These are phyloP conservation scores for Paecilomyces fulvus DNA, from an alignment of 2,329 filamentous ascomycete species.

Conservation along the genomic window DNA sequence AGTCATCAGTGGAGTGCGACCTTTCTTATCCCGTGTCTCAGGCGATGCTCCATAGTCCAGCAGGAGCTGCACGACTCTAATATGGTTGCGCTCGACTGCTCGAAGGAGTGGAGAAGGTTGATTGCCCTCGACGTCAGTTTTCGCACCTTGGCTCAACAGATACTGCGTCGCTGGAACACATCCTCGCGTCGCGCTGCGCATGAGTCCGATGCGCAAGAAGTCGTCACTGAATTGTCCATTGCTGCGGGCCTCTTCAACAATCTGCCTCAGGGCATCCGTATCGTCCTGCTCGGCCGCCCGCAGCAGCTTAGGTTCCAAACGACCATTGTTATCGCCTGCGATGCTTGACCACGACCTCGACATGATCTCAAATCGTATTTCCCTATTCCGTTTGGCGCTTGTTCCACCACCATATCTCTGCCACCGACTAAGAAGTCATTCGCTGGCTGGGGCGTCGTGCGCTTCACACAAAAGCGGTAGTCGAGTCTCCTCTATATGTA, in stretches of 20 bases:
- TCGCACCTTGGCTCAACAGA: slow-evolving; percentile 31
- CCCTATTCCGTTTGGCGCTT: not conserved
- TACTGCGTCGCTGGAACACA: slow-evolving; percentile 21
- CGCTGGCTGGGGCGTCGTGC: not conserved
- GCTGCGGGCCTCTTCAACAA: slow-evolving; percentile 24
- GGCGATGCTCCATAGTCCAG: slow-evolving; percentile 25
- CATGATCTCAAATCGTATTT: not conserved
- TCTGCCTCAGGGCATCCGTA: slow-evolving; percentile 20
- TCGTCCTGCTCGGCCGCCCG: slow-evolving; percentile 32
- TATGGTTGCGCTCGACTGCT: slow-evolving; percentile 31
- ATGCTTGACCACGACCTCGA: slow-evolving; percentile 17
- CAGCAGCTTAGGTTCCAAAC: slow-evolving; percentile 35
- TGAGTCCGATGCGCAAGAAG: slow-evolving; percentile 32
- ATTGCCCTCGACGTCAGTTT: slow-evolving; percentile 24
- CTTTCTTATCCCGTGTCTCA: slow-evolving; percentile 37
- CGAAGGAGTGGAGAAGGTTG: slow-evolving; percentile 27
- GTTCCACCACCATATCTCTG: not conserved
- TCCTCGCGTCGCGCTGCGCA: slow-evolving; percentile 33
- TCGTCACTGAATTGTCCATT: slow-evolving; percentile 28
- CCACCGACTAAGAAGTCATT: not conserved
- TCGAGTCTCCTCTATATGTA: not conserved
- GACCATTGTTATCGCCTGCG: slow-evolving; percentile 27
- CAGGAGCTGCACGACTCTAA: slow-evolving; percentile 38
- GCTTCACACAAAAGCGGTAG: not conserved
- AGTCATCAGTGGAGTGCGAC: slow-evolving; percentile 36